Percentiles rank a stretch among this genome's conserved stretches.
Conservation (phyloP, 148 eudicot genomes). For the Cornus kousa region DNA sequence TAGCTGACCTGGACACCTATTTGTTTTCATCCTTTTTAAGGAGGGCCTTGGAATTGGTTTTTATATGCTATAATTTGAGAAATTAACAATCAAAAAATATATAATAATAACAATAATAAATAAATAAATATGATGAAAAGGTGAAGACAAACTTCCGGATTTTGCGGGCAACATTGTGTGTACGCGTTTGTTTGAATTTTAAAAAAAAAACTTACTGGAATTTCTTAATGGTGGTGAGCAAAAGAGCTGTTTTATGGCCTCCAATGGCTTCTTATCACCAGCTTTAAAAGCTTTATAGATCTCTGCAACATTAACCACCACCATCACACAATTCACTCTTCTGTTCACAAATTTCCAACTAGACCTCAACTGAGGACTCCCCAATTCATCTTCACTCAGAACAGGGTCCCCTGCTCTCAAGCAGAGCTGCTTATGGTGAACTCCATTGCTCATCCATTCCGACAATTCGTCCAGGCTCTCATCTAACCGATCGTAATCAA, state of each 20-base stretch:
- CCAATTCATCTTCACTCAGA: neutral
- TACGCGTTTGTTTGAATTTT: no score
- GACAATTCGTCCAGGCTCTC: constrained; percentile 23
- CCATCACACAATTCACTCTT: constrained; percentile 44
- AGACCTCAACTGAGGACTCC: neutral
- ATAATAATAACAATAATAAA: no score
- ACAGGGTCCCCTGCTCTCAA: constrained; percentile 16
- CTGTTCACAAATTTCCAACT: constrained; percentile 31
- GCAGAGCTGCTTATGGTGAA: constrained; percentile 46
- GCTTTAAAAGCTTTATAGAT: constrained; percentile 26
- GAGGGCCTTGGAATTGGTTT: no score
- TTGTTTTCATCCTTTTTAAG: no score
- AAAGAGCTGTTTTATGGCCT: constrained; percentile 36
- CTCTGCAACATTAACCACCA: constrained; percentile 49
- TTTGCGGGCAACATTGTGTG: no score
- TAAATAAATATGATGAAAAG: no score
- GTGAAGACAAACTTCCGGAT: constrained; percentile 33
- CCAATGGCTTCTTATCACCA: constrained; percentile 40
- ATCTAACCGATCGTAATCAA: constrained; percentile 23
- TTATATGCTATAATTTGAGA: no score
- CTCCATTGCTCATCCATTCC: constrained; percentile 41
- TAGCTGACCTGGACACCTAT: no score
- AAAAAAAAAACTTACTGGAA: constrained; percentile 33
- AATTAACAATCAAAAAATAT: no score
- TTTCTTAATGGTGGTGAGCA: constrained; percentile 28